A percentile compares a stretch with the other conserved stretches of the same genome.
These are phyloP conservation scores for Royoungia palumana DNA, from an alignment of 768 basidiomycete species.

Conservation along the genomic window DNA sequence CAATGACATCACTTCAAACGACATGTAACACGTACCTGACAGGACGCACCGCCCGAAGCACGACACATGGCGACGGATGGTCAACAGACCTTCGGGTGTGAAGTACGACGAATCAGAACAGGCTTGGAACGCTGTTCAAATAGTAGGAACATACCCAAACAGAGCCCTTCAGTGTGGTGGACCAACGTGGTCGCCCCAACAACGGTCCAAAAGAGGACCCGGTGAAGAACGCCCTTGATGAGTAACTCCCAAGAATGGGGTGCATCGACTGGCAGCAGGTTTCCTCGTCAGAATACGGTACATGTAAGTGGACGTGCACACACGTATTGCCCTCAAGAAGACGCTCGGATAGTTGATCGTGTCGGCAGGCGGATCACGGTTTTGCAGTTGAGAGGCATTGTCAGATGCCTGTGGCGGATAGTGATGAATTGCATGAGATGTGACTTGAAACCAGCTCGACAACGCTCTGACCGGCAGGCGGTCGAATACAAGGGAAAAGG, in stretches of 20 bases:
- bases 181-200: not conserved
- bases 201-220: conserved; percentile 9
- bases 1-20: not conserved
- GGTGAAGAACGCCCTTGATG: conserved; percentile 6
- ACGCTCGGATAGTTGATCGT: not conserved
- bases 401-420: too few relatives aligned
- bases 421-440: not conserved
- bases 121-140: too few relatives aligned
- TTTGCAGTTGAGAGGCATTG: not conserved
- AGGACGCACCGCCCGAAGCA: not conserved
- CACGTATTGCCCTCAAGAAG: conserved; percentile 15
- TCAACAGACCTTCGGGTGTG: not conserved
- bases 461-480: conserved; percentile 10
- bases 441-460: not conserved
- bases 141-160: not conserved
- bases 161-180: not conserved
- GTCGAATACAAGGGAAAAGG: not conserved
- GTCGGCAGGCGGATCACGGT: not conserved
- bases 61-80: not conserved
- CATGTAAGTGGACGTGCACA: not conserved
- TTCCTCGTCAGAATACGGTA: not conserved
- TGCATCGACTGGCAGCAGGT: conserved; percentile 10
- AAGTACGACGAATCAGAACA: too few relatives aligned
- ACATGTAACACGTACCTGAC: not conserved
- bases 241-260: conserved; percentile 17